Conservation (phyloP, 2,329 filamentous ascomycete genomes). For the Lomentospora prolificans region DNA sequence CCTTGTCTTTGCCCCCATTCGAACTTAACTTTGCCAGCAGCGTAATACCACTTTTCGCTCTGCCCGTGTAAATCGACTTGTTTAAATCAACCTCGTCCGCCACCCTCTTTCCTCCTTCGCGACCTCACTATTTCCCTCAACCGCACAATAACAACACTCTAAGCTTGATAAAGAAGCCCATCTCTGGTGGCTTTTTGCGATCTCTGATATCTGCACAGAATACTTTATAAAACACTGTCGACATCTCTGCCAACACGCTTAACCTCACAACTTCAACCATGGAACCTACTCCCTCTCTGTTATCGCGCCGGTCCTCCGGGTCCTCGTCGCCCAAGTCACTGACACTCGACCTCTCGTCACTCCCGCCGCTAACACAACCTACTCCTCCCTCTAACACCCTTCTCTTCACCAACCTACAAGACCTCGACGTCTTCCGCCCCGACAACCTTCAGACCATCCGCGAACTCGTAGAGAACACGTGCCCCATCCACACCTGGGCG, state of each 20-base stretch:
- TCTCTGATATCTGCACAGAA: neutral
- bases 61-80: neutral
- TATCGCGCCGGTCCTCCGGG: constrained; percentile 23
- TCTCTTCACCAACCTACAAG: constrained; percentile 70
- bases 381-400: constrained; percentile 74
- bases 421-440: constrained; percentile 62
- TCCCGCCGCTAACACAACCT: constrained; percentile 62
- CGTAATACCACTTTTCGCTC: too few species aligned
- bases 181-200: too few species aligned
- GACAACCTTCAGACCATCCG: constrained; percentile 66
- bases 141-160: neutral
- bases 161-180: too few species aligned
- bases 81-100: constrained; percentile 6
- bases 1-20: neutral
- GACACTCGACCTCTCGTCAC: constrained; percentile 62
- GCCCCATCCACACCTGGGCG: constrained; percentile 66
- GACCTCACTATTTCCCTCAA: neutral
- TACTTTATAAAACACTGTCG: neutral
- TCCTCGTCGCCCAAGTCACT: constrained; percentile 43
- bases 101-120: neutral
- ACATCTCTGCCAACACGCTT: neutral
- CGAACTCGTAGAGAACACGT: constrained; percentile 58
- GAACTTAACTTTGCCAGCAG: neutral
- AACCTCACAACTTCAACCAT: too few species aligned
- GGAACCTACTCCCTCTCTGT: constrained; percentile 25